Evolutionary conservation across 2,329 filamentous ascomycete species (phyloP).

Genomic region (Penicillium corylophilum): DNA sequence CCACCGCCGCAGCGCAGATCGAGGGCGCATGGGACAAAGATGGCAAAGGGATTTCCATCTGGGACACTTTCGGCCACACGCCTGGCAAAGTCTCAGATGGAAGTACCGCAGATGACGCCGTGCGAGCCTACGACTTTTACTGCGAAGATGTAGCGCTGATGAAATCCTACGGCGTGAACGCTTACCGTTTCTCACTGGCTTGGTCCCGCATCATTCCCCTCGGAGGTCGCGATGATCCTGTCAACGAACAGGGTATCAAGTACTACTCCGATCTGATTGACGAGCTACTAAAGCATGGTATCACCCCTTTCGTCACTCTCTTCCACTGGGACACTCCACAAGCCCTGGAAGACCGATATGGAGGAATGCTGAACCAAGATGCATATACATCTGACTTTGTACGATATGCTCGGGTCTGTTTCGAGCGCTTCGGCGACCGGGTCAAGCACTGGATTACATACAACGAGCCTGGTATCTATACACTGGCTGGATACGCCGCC

Average conservation of each 20-base stretch:
- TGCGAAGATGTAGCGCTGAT: slow-evolving; percentile 71
- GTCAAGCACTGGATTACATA: slow-evolving; percentile 84
- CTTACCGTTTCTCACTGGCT: slow-evolving; percentile 77
- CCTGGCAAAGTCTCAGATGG: slow-evolving; percentile 76
- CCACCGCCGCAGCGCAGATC: slow-evolving; percentile 56
- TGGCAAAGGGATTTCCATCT: slow-evolving; percentile 74
- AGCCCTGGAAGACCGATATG: slow-evolving; percentile 71
- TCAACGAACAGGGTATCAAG: slow-evolving; percentile 73
- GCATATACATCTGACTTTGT: slow-evolving; percentile 77
- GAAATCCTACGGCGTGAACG: slow-evolving; percentile 67
- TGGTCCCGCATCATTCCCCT: slow-evolving; percentile 75
- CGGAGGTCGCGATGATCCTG: slow-evolving; percentile 70
- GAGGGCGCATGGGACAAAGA: slow-evolving; percentile 71
- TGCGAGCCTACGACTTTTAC: slow-evolving; percentile 76
- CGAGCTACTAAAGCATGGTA: slow-evolving; percentile 68
- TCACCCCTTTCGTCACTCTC: slow-evolving; percentile 74
- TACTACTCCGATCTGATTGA: slow-evolving; percentile 75
- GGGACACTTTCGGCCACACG: slow-evolving; percentile 75
- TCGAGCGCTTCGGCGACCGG: slow-evolving; percentile 66
- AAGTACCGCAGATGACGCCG: slow-evolving; percentile 69
- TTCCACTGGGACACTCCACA: slow-evolving; percentile 83
- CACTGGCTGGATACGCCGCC: slow-evolving; percentile 71
- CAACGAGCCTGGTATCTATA: slow-evolving; percentile 80
- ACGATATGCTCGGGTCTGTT: slow-evolving; percentile 72
- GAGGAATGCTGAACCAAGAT: slow-evolving; percentile 70